Evolutionary conservation across 768 basidiomycete species (phyloP).

Genomic region (Tricholoma flavovirens): DNA sequence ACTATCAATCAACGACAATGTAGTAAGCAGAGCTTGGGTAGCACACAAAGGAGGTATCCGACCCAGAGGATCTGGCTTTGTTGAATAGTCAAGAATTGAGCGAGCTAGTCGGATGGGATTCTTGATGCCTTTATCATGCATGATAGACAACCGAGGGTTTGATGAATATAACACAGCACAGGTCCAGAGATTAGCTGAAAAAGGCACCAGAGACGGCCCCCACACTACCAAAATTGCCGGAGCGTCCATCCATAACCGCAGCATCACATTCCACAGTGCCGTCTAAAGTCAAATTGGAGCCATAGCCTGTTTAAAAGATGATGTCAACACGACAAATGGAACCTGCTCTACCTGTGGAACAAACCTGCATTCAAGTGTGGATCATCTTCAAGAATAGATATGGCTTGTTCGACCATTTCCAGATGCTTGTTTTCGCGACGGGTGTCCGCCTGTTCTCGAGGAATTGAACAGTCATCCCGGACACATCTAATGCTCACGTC

Average conservation of each 20-base stretch:
- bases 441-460: neutral
- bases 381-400: slow-evolving; percentile 61
- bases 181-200: neutral
- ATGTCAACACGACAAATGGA: neutral
- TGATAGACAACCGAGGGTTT: neutral
- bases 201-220: slow-evolving; percentile 63
- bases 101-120: slow-evolving; percentile 66
- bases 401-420: slow-evolving; percentile 47
- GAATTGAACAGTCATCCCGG: neutral
- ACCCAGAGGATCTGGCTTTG: slow-evolving; percentile 44
- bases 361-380: slow-evolving; percentile 64
- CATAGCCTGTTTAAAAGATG: slow-evolving; percentile 43
- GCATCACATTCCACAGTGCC: slow-evolving; percentile 83
- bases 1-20: neutral
- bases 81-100: slow-evolving; percentile 49
- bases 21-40: neutral
- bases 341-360: slow-evolving; percentile 1
- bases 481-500: slow-evolving; percentile 28
- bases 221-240: slow-evolving; percentile 55
- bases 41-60: slow-evolving; percentile 67
- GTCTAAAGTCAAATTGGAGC: slow-evolving; percentile 72
- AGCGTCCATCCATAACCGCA: slow-evolving; percentile 52
- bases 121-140: slow-evolving; percentile 56
- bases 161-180: neutral
- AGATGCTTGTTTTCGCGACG: slow-evolving; percentile 25